Evolutionary conservation across 345 rosid species (phyloP).

Genomic region (Crucihimalaya himalaica): DNA sequence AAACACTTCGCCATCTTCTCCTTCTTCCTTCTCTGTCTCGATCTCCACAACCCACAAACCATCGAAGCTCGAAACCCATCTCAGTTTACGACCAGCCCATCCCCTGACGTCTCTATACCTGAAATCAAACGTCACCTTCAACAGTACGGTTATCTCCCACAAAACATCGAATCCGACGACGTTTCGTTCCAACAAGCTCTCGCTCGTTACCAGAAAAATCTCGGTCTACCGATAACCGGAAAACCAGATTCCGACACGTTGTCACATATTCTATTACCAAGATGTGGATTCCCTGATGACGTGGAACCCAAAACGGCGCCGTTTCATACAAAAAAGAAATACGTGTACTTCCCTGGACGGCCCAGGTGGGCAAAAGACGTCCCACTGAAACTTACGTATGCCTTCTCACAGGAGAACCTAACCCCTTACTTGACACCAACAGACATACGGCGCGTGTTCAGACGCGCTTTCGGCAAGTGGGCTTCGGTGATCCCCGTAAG

Average conservation of each 20-base stretch:
- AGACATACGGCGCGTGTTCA: constrained; percentile 49
- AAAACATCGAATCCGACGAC: constrained; percentile 37
- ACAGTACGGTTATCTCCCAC: constrained; percentile 54
- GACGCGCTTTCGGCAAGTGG: constrained; percentile 67
- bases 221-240: constrained; percentile 57
- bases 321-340: constrained; percentile 36
- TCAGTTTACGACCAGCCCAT: constrained; percentile 14
- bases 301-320: constrained; percentile 24
- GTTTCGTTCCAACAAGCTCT: constrained; percentile 46
- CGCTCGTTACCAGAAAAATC: constrained; percentile 47
- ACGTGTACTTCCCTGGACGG: constrained; percentile 59
- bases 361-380: constrained; percentile 63
- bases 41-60: constrained; percentile 33
- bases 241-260: constrained; percentile 56
- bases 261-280: constrained; percentile 47
- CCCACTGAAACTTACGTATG: constrained; percentile 66
- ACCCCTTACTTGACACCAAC: constrained; percentile 44
- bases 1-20: constrained; percentile 16
- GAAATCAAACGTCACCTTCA: constrained; percentile 55
- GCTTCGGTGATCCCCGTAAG: constrained; percentile 70
- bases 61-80: constrained; percentile 42
- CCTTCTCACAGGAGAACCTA: constrained; percentile 59
- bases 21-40: constrained; percentile 37
- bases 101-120: constrained; percentile 37
- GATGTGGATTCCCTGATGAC: constrained; percentile 62